Evolutionary conservation across 805 yeast species (phyloP).

Genomic region (Ogataea paradorogensis): DNA sequence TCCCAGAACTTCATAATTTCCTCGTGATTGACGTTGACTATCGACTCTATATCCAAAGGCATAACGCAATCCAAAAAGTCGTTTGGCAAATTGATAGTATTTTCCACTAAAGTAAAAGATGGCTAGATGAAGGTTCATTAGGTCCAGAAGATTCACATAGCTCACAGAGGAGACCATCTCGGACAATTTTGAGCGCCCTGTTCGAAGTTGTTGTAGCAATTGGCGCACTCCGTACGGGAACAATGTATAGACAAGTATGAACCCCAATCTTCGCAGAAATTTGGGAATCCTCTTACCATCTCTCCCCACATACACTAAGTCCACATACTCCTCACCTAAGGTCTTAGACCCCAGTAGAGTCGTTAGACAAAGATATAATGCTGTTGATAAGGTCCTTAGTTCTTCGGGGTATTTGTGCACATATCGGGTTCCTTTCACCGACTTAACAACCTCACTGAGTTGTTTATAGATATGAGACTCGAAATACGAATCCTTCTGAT

Average conservation of each 20-base stretch:
- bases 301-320: slow-evolving; percentile 60
- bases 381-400: slow-evolving; percentile 53
- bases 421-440: slow-evolving; percentile 60
- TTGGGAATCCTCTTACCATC: slow-evolving; percentile 50
- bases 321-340: slow-evolving; percentile 92
- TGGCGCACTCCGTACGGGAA: slow-evolving; percentile 54
- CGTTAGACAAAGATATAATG: slow-evolving; percentile 68
- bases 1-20: slow-evolving; percentile 77
- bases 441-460: slow-evolving; percentile 53
- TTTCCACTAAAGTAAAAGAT: slow-evolving; percentile 79
- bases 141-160: slow-evolving; percentile 46
- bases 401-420: slow-evolving; percentile 62
- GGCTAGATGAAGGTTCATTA: slow-evolving; percentile 72
- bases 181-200: slow-evolving; percentile 12
- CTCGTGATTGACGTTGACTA: slow-evolving; percentile 38
- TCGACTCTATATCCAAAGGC: slow-evolving; percentile 64
- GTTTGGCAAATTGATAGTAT: slow-evolving; percentile 73
- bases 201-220: slow-evolving; percentile 16
- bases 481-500: slow-evolving; percentile 83
- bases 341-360: slow-evolving; percentile 77
- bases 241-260: slow-evolving; percentile 56
- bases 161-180: slow-evolving; percentile 28
- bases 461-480: slow-evolving; percentile 53
- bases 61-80: slow-evolving; percentile 78
- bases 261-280: slow-evolving; percentile 48